A percentile compares a stretch with the other conserved stretches of the same genome.
Evolutionary conservation across 2,329 filamentous ascomycete species (phyloP).

Genomic region (Fusarium circinatum): DNA sequence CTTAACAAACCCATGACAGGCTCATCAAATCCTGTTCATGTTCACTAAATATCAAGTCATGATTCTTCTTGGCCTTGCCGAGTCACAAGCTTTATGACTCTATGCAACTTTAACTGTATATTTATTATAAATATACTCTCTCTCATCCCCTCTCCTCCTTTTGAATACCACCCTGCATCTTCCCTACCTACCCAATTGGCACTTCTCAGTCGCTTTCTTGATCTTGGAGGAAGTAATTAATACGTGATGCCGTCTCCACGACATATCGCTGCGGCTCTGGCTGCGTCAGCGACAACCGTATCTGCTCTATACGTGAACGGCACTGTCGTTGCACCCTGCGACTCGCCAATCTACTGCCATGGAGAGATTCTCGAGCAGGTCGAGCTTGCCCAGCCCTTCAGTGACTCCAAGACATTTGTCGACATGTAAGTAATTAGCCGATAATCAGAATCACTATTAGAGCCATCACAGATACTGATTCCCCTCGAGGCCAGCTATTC

Average conservation of each 20-base stretch:
- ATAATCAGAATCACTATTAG: not conserved
- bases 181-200: not conserved
- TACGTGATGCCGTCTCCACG: constrained; percentile 42
- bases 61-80: constrained; percentile 32
- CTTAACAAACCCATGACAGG: constrained; percentile 1
- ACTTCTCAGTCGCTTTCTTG: not conserved
- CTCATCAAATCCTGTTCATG: constrained; percentile 30
- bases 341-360: constrained; percentile 74
- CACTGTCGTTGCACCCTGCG: constrained; percentile 70
- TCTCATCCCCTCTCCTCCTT: not conserved
- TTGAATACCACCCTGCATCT: not conserved
- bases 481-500: constrained; percentile 64
- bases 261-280: constrained; percentile 43
- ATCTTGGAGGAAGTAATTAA: not conserved
- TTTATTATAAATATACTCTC: constrained; percentile 4
- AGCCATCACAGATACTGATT: constrained; percentile 23
- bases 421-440: constrained; percentile 64
- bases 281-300: constrained; percentile 43
- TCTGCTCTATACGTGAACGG: constrained; percentile 69
- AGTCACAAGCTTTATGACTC: constrained; percentile 3
- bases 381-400: constrained; percentile 70
- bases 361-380: constrained; percentile 71
- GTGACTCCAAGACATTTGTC: constrained; percentile 77
- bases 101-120: not conserved
- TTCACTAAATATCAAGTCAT: constrained; percentile 29